Percentiles rank a stretch among this genome's conserved stretches.
These are phyloP conservation scores for Scedosporium dehoogii DNA, from an alignment of 2,329 filamentous ascomycete genomes.

Conservation along the genomic window DNA sequence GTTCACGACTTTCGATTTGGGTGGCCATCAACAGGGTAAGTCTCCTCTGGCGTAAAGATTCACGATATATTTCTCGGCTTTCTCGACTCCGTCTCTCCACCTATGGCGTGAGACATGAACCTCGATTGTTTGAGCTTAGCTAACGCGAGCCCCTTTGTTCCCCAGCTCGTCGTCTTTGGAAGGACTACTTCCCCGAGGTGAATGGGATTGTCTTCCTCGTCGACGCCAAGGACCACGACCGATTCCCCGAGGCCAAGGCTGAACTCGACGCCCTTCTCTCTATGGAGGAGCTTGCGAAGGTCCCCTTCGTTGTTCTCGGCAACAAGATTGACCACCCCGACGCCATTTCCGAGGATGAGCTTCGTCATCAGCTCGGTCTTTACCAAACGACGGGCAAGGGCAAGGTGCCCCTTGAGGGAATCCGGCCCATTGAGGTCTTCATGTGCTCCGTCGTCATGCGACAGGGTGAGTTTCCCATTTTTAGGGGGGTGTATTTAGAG, in stretches of 20 bases:
- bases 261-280: constrained; percentile 91
- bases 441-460: constrained; percentile 99
- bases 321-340: constrained; percentile 99
- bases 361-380: constrained; percentile 81
- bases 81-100: neutral
- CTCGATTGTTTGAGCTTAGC: neutral
- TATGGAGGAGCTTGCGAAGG: constrained; percentile 95
- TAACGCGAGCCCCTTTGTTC: neutral
- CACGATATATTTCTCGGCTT: neutral
- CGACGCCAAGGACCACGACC: constrained; percentile 94
- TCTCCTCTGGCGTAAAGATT: constrained; percentile 4
- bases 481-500: too few species aligned
- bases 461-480: constrained; percentile 53
- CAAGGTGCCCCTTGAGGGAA: constrained; percentile 84
- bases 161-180: constrained; percentile 82
- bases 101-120: neutral
- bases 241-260: constrained; percentile 86
- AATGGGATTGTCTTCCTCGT: constrained; percentile 96
- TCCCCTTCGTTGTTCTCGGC: constrained; percentile 89
- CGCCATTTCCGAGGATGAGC: constrained; percentile 89
- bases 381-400: constrained; percentile 97
- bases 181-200: constrained; percentile 94
- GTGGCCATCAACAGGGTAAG: constrained; percentile 83
- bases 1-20: constrained; percentile 90
- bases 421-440: constrained; percentile 92